phyloP scores from a whole-genome alignment of 2,329 filamentous ascomycete species.

The Fusarium avenaceum region DNA sequence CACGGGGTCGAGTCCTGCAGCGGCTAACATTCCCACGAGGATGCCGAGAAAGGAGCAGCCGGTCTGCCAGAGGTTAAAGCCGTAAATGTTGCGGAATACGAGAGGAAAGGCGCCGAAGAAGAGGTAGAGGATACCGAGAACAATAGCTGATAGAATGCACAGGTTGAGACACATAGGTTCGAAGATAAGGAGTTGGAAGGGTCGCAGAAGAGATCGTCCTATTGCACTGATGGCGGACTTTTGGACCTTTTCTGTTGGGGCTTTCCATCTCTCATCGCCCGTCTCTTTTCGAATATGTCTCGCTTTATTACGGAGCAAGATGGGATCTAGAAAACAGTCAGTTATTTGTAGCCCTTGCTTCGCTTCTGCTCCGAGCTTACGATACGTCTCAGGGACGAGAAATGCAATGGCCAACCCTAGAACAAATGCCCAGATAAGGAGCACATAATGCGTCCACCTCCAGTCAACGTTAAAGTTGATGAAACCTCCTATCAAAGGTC shows the following conservation, averaged over 20 bases:
- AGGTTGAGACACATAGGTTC: conserved; percentile 90
- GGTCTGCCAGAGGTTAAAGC: conserved; percentile 82
- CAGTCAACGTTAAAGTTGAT: conserved; percentile 82
- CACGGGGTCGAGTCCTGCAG: conserved; percentile 72
- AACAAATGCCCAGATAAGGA: conserved; percentile 83
- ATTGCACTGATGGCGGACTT: conserved; percentile 76
- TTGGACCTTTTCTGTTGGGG: conserved; percentile 80
- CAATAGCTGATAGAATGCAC: conserved; percentile 84
- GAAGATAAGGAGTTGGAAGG: conserved; percentile 82
- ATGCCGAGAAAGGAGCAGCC: conserved; percentile 84
- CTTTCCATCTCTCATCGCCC: conserved; percentile 80
- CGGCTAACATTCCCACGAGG: conserved; percentile 75
- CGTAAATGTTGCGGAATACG: conserved; percentile 80
- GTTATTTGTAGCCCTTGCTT: not conserved
- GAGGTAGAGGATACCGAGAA: conserved; percentile 90
- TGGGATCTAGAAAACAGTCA: conserved; percentile 61
- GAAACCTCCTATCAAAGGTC: conserved; percentile 79
- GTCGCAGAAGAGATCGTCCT: conserved; percentile 71
- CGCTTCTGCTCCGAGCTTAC: conserved; percentile 53
- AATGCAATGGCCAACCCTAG: conserved; percentile 74
- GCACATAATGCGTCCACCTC: conserved; percentile 87
- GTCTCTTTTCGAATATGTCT: conserved; percentile 77
- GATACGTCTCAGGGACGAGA: conserved; percentile 90
- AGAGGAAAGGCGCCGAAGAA: conserved; percentile 91
- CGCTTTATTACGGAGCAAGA: conserved; percentile 81